A percentile compares a stretch with the other conserved stretches of the same genome.
phyloP scores from a whole-genome alignment of 768 basidiomycete genomes.

The Agrocybe pediades region DNA sequence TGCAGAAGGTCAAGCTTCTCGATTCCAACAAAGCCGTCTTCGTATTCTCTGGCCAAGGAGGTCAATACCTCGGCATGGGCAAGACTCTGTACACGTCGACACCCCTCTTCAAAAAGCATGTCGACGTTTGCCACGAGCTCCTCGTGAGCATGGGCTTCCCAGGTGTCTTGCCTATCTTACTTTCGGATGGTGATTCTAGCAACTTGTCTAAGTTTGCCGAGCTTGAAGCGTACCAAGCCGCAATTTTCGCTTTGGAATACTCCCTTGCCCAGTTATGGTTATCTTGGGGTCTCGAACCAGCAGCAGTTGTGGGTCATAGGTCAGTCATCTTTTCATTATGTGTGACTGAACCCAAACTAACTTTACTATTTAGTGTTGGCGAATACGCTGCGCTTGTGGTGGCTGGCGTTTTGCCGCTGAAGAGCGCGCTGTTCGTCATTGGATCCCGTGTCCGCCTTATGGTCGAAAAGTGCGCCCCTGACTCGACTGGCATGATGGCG shows the following conservation, averaged over 20 bases:
- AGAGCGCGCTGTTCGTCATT: constrained; percentile 59
- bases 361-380: constrained; percentile 56
- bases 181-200: constrained; percentile 9
- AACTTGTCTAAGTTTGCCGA: neutral
- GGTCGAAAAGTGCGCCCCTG: constrained; percentile 43
- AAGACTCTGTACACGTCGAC: constrained; percentile 51
- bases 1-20: constrained; percentile 26
- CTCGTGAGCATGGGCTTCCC: constrained; percentile 51
- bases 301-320: constrained; percentile 76
- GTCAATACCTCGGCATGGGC: constrained; percentile 71
- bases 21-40: constrained; percentile 46
- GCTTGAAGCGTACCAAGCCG: constrained; percentile 42
- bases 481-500: constrained; percentile 63
- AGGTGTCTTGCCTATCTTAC: constrained; percentile 50
- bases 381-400: constrained; percentile 73
- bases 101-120: constrained; percentile 45
- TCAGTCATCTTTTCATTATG: constrained; percentile 27
- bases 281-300: constrained; percentile 64
- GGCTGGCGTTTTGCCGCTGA: constrained; percentile 60
- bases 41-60: constrained; percentile 76
- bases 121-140: constrained; percentile 60
- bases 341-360: neutral
- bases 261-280: constrained; percentile 66
- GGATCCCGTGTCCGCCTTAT: constrained; percentile 60
- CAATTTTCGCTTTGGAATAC: constrained; percentile 64